A percentile compares a stretch with the other conserved stretches of the same genome.
Evolutionary conservation across 2,329 filamentous ascomycete genomes (phyloP).

Genomic region (Metarhizium guizhouense): DNA sequence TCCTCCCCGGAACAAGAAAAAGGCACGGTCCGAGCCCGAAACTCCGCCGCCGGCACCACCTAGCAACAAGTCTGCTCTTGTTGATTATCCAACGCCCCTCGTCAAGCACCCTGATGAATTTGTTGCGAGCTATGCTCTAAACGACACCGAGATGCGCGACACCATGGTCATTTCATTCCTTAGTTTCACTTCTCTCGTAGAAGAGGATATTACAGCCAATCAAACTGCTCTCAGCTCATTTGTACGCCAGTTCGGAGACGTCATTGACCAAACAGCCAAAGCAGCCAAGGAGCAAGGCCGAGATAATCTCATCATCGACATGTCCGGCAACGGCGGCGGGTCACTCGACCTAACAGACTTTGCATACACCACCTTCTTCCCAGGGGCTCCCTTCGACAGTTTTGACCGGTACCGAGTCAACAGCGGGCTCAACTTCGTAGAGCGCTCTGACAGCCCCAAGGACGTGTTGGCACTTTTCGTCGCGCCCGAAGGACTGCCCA

Average conservation of each 20-base stretch:
- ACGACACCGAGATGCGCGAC: background rate
- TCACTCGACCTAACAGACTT: conserved; percentile 35
- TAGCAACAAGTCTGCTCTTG: background rate
- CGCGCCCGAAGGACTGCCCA: background rate
- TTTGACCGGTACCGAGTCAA: conserved; percentile 4
- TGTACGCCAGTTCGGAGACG: conserved; percentile 7
- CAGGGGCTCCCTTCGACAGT: conserved; percentile 8
- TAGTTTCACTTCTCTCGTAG: background rate
- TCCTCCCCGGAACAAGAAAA: background rate
- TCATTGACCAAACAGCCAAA: conserved; percentile 23
- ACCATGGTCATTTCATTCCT: background rate
- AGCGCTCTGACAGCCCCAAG: background rate
- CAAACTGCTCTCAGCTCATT: conserved; percentile 4
- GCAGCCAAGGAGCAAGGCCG: conserved; percentile 18
- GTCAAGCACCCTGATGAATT: background rate
- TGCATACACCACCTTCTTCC: conserved; percentile 35
- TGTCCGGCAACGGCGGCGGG: conserved; percentile 53
- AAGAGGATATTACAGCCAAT: background rate
- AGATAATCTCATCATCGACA: conserved; percentile 51
- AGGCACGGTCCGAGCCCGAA: no score
- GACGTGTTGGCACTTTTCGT: background rate
- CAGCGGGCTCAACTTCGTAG: conserved; percentile 2
- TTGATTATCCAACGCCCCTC: background rate
- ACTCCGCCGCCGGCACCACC: background rate
- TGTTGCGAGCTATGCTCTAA: background rate